A percentile compares a stretch with the other conserved stretches of the same genome.
phyloP scores from a whole-genome alignment of 345 rosid species.

The Gossypium rotundifolium region DNA sequence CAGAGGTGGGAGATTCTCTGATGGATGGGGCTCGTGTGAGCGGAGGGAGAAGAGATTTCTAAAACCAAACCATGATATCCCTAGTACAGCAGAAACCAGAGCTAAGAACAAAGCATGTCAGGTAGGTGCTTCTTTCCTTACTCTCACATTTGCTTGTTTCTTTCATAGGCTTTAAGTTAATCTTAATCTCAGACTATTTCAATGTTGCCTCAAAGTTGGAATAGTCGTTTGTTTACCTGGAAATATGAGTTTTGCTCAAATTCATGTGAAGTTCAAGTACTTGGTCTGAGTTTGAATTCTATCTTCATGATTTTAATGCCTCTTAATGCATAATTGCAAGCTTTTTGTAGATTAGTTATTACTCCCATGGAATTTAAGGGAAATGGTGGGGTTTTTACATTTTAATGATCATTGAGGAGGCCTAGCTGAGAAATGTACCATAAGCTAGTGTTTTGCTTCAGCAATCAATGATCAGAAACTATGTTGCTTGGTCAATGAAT shows the following conservation, averaged over 20 bases:
- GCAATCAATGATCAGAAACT: neutral
- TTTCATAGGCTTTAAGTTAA: neutral
- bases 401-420: neutral
- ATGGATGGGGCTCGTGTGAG: slow-evolving; percentile 98
- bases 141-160: neutral
- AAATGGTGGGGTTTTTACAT: neutral
- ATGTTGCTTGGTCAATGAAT: neutral
- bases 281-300: neutral
- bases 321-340: neutral
- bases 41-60: slow-evolving; percentile 75
- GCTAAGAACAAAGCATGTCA: slow-evolving; percentile 94
- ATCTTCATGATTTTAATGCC: neutral
- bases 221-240: neutral
- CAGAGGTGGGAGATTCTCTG: slow-evolving; percentile 60
- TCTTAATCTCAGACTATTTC: neutral
- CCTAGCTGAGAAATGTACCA: neutral
- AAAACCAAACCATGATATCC: slow-evolving; percentile 88
- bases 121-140: slow-evolving; percentile 27
- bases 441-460: neutral
- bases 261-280: neutral
- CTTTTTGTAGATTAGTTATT: neutral
- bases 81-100: slow-evolving; percentile 92
- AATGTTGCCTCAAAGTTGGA: neutral
- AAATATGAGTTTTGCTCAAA: neutral
- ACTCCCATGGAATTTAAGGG: neutral